These are phyloP conservation scores for Moesziomyces sp. DNA, from an alignment of 1,284 basidiomycete genomes.

Conservation along the genomic window DNA sequence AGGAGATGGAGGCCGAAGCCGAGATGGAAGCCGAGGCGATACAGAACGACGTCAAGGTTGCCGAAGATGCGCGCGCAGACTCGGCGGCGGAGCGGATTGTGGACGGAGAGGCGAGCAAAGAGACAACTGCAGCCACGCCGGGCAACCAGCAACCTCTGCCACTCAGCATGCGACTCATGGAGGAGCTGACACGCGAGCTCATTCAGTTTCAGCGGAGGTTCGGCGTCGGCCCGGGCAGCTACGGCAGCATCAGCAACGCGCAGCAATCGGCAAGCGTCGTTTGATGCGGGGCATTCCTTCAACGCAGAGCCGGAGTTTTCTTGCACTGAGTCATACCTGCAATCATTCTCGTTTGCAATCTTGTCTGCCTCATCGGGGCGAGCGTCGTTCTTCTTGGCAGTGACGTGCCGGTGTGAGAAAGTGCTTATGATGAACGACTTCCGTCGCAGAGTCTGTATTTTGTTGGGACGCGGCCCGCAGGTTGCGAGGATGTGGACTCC, in stretches of 20 bases:
- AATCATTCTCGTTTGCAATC: not conserved
- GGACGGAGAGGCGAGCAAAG: constrained; percentile 66
- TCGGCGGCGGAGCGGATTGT: constrained; percentile 71
- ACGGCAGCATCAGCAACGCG: constrained; percentile 25
- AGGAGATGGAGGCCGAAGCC: constrained; percentile 72
- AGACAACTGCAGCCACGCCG: not conserved
- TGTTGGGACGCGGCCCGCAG: no score
- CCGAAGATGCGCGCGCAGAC: not conserved
- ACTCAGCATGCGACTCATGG: constrained; percentile 63
- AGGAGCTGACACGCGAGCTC: constrained; percentile 64
- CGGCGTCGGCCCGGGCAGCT: constrained; percentile 39
- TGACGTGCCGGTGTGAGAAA: no score
- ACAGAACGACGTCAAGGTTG: constrained; percentile 12
- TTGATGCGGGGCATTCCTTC: constrained; percentile 1
- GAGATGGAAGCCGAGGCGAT: constrained; percentile 77
- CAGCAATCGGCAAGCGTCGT: constrained; percentile 28
- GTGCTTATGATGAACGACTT: no score
- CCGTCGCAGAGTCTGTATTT: no score
- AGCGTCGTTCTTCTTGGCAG: no score
- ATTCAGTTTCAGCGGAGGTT: constrained; percentile 61
- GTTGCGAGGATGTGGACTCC: no score
- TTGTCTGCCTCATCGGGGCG: no score
- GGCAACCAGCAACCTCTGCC: constrained; percentile 28
- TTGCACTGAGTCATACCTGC: no score
- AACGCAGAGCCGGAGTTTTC: no score